Base-by-base conservation (phyloP, 176 grass and related monocot species). In the Raddia distichophylla region DNA sequence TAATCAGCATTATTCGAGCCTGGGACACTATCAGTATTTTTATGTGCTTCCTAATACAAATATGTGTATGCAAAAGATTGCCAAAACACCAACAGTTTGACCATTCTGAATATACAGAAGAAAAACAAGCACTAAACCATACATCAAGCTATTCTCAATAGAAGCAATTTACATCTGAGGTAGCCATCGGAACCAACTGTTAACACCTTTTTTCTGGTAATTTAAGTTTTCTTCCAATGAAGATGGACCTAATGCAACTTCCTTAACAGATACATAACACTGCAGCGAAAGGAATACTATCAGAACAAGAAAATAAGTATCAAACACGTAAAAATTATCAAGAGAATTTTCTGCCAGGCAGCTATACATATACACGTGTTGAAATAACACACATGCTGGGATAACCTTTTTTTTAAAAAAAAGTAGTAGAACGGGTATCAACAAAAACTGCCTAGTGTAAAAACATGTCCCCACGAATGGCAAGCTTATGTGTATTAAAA, bases 91-190 rank as follows among this genome's bases (percentile, higher is more conserved):
- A 73, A 79, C 45, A 10, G 62, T 45, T 73, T 64, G 69, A 75
- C 61, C 64, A 72, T 86, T 78, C 67, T 69, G 75, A 83, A 90
- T 90, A 74, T 86, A 90, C 84, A 79, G 74, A 62, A 62, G 33
- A 86, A 83, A 90, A 90, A 63, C 52, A 86, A 85, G 74, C 79
- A 67, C 67, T 82, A 63, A 90, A 86, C 60, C 74, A 83, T 70
- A 85, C 55, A 61, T 68, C 76, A 75, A 81, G 62, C 76, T 70
- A 76, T 80, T 89, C 79, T 82, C 68, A 74, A 74, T 17, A 45
- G 71, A 86, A 83, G 79, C 84, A 86, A 86, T 90, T 86, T 90
- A 86, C 84, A 90, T 63, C 66, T 79, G 84, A 64, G 68, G 88
- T 68, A 90, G 75, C 54, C 47, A 74, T 83, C 68, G 35, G 79